Percentiles rank a stretch among this genome's conserved stretches.
Evolutionary conservation across 306 rosid species (phyloP).

Genomic region (barrel medic (Medicago truncatula)): DNA sequence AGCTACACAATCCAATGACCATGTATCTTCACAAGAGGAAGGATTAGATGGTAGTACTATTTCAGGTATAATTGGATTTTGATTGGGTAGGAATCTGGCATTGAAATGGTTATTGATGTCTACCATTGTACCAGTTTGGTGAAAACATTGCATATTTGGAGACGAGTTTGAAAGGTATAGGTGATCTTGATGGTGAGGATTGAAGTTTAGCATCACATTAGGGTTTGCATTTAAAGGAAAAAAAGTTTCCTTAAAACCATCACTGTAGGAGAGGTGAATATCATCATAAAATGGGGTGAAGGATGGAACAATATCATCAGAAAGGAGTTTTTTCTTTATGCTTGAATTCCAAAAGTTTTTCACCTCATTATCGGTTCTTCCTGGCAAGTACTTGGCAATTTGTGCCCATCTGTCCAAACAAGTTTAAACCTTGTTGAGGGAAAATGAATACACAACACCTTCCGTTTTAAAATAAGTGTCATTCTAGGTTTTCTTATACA

Average conservation of each 20-base stretch:
- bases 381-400: conserved; percentile 92
- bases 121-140: conserved; percentile 48
- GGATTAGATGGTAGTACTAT: conserved; percentile 41
- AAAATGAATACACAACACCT: too few relatives aligned
- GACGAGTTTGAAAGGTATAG: conserved; percentile 61
- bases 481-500: too few relatives aligned
- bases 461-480: too few relatives aligned
- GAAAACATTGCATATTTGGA: conserved; percentile 49
- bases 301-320: conserved; percentile 57
- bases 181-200: conserved; percentile 46
- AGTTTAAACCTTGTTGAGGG: too few relatives aligned
- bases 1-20: conserved; percentile 48
- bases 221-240: conserved; percentile 59
- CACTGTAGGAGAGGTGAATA: conserved; percentile 47
- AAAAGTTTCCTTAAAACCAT: conserved; percentile 49
- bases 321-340: conserved; percentile 82
- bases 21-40: conserved; percentile 48
- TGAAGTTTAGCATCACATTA: conserved; percentile 44
- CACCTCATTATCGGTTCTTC: conserved; percentile 99
- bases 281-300: conserved; percentile 61
- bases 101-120: conserved; percentile 41
- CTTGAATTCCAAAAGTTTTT: conserved; percentile 99
- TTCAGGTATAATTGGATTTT: conserved; percentile 44
- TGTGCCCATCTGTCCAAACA: conserved; percentile 81
- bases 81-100: conserved; percentile 47